Evolutionary conservation across 169 alveolate genomes (phyloP), one percentile per base, ranked within the genome.

Genomic region (Eimeria necatrix): DNA sequence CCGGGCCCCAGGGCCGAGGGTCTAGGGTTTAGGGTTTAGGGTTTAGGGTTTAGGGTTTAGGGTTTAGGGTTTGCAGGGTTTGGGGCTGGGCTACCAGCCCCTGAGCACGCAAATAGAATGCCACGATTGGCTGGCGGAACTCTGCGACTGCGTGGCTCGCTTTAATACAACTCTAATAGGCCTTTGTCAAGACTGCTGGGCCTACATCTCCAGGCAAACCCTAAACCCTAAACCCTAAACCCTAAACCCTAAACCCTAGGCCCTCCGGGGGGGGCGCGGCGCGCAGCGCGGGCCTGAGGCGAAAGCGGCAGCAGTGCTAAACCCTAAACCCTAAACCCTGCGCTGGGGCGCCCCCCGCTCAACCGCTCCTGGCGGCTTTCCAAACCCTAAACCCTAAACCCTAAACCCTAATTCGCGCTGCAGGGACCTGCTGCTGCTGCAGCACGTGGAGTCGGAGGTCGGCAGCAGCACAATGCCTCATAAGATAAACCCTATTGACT

Each of bases 401-500:
- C 83, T 22, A 73, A 74, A 48, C 59, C 85, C n/a, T 10, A 12
- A 24, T 49, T 32, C 68, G 12, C 49, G 83, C 24, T 83, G 52
- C 91, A 97, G 85, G 97, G 98, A 56, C 96, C 96, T 94, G 94
- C 96, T 94, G 94, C 96, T 87, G 91, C 95, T 83, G 89, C 80
- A 88, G 84, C 94, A 20, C 91, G 96, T 61, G 87, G 96, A 52
- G 4, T 98, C 97, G 0, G 99, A 99, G 96, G 99, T 98, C 20
- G 99, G 99, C 0, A 98, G 99, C 86, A 98, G 99, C 52, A 99
- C 99, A 7, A 99, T 99, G 99, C 99, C 99, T 32, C 99, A 99
- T 95, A 99, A 99, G 94, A 98, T 99, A 0, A 99, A 99, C 78
- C 99, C 99, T 2, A 98, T 99, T 18, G 99, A 98, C 94, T 98